A percentile compares a stretch with the other conserved stretches of the same genome.
These are phyloP conservation scores for Rhodosorus marinus DNA, from an alignment of 23 red algal species.

Conservation along the genomic window DNA sequence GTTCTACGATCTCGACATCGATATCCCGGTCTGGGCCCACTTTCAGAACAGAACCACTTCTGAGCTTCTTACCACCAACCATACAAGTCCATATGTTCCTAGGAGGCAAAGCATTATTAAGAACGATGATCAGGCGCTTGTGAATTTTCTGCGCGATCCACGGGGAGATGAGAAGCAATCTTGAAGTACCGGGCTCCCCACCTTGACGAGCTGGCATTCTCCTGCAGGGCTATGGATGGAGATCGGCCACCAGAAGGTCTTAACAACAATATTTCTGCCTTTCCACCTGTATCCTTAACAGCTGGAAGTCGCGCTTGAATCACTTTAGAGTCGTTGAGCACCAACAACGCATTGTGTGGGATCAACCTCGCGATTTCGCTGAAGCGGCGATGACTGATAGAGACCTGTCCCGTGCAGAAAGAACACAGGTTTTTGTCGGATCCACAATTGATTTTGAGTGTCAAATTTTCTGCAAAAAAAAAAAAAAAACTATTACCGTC, in stretches of 20 bases:
- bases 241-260: not conserved
- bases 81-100: not conserved
- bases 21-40: constrained; percentile 5
- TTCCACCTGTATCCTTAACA: constrained; percentile 25
- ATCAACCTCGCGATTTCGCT: constrained; percentile 22
- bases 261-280: constrained; percentile 49
- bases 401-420: not conserved
- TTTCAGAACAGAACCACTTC: constrained; percentile 8
- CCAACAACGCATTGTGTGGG: constrained; percentile 18
- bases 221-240: not conserved
- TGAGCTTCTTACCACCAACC: not conserved
- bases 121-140: not conserved
- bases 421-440: too few species aligned
- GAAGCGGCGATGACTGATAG: constrained; percentile 11
- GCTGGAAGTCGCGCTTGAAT: constrained; percentile 55
- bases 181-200: constrained; percentile 6
- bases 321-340: constrained; percentile 53
- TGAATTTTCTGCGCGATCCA: constrained; percentile 13
- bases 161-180: constrained; percentile 23
- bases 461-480: not conserved
- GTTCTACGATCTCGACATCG: not conserved
- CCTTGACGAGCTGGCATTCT: not conserved
- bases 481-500: not conserved
- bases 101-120: not conserved
- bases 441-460: too few species aligned